Conservation (phyloP, 148 eudicot genomes). For the Vaccinium darrowii region DNA sequence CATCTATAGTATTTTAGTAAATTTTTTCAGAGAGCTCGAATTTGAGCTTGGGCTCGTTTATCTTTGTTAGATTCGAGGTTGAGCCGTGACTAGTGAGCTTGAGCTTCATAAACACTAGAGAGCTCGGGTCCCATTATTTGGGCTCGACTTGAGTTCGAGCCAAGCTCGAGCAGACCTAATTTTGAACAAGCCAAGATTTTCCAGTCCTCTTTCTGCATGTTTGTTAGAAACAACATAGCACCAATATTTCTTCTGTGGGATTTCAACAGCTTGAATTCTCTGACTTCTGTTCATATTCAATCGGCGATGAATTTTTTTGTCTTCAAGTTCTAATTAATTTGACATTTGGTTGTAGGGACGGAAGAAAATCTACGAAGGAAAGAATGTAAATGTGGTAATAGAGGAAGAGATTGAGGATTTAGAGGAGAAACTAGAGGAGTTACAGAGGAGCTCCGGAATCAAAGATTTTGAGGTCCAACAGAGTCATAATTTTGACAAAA, state of each 20-base stretch:
- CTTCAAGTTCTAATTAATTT: neutral
- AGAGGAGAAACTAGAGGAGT: conserved; percentile 49
- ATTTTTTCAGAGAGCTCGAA: neutral
- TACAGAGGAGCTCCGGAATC: conserved; percentile 40
- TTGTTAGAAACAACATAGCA: conserved; percentile 9
- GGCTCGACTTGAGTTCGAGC: neutral
- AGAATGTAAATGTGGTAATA: conserved; percentile 39
- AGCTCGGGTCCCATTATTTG: neutral
- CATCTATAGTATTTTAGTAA: neutral
- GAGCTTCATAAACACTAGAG: neutral
- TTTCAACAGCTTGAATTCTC: neutral
- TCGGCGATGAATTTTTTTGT: neutral
- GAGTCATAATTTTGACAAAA: conserved; percentile 60
- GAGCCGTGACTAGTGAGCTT: neutral
- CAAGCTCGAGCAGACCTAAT: neutral
- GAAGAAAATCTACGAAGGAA: conserved; percentile 69
- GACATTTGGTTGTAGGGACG: conserved; percentile 53
- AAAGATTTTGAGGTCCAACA: conserved; percentile 37
- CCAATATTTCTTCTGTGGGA: neutral
- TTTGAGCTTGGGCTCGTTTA: too few species aligned
- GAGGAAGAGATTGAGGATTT: conserved; percentile 72
- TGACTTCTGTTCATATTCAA: neutral
- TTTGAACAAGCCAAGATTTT: neutral
- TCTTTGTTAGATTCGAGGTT: too few species aligned
- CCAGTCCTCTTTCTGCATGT: neutral